Evolutionary conservation across 2,329 filamentous ascomycete species (phyloP).

Genomic region (Lecanicillium sp.): DNA sequence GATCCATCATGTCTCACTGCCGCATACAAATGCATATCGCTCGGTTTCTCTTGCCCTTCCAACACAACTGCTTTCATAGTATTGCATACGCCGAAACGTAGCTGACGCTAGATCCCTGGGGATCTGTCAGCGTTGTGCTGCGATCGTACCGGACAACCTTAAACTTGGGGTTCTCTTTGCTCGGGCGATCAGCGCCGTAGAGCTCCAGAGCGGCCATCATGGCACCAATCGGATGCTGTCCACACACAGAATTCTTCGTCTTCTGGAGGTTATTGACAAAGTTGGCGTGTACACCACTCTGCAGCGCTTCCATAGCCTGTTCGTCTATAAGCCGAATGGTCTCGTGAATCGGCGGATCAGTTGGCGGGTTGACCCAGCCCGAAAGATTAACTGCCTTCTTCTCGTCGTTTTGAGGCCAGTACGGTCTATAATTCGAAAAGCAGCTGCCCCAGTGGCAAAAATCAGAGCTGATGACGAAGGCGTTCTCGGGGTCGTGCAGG

Average conservation of each 20-base stretch:
- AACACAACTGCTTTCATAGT: conserved; percentile 32
- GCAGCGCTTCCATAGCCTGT: conserved; percentile 75
- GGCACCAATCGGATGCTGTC: conserved; percentile 88
- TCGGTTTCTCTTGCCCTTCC: too few relatives aligned
- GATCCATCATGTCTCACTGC: too few relatives aligned
- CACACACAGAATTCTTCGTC: conserved; percentile 89
- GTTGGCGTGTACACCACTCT: conserved; percentile 59
- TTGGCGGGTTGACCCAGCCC: conserved; percentile 23
- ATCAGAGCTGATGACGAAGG: conserved; percentile 87
- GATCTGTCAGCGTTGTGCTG: conserved; percentile 62
- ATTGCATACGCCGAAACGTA: conserved; percentile 90
- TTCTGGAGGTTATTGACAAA: conserved; percentile 62
- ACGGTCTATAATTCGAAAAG: conserved; percentile 71
- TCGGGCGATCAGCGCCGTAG: conserved; percentile 32
- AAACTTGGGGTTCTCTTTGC: conserved; percentile 49
- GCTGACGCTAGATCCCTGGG: conserved; percentile 78
- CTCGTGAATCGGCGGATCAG: conserved; percentile 60
- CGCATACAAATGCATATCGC: too few relatives aligned
- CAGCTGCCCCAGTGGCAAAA: conserved; percentile 93
- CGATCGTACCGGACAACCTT: conserved; percentile 80
- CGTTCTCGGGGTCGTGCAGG: conserved; percentile 63
- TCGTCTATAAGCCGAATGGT: conserved; percentile 76
- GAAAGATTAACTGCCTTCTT: conserved; percentile 31
- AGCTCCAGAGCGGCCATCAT: conserved; percentile 80
- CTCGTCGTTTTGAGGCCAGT: conserved; percentile 39